These are phyloP conservation scores for Cylindrotheca closterium DNA, from an alignment of 108 stramenopile genomes.

Conservation along the genomic window DNA sequence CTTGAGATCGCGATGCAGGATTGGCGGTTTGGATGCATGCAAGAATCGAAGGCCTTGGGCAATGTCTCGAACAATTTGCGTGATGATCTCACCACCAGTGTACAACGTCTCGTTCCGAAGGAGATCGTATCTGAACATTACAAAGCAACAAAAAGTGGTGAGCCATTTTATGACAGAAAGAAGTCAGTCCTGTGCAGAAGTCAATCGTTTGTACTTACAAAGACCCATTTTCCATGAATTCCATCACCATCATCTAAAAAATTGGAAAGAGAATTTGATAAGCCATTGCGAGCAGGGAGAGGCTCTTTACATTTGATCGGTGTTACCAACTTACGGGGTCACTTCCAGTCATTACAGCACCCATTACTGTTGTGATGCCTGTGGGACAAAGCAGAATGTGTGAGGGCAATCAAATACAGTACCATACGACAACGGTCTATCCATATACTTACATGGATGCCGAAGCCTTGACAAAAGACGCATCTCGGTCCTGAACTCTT, in stretches of 20 bases:
- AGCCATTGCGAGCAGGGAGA: constrained; percentile 47
- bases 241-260: constrained; percentile 53
- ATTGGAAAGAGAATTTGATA: too few relatives aligned
- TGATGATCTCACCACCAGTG: constrained; percentile 47
- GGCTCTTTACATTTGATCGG: constrained; percentile 16
- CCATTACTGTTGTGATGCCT: constrained; percentile 54
- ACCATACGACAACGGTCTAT: neutral
- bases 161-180: neutral
- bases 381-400: neutral
- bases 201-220: constrained; percentile 42
- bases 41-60: constrained; percentile 53
- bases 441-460: constrained; percentile 65
- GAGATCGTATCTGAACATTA: constrained; percentile 39
- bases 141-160: too few relatives aligned
- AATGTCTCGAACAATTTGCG: constrained; percentile 56
- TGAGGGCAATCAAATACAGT: neutral
- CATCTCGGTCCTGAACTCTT: constrained; percentile 61
- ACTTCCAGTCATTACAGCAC: constrained; percentile 26
- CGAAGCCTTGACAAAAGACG: constrained; percentile 50
- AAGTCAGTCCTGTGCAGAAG: neutral
- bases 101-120: constrained; percentile 55
- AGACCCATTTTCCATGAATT: constrained; percentile 58
- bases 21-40: constrained; percentile 47
- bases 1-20: constrained; percentile 58
- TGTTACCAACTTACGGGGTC: constrained; percentile 28